A percentile compares a stretch with the other conserved stretches of the same genome.
Conservation (phyloP, 768 basidiomycete genomes). For the Trichaptum fuscoviolaceum region DNA sequence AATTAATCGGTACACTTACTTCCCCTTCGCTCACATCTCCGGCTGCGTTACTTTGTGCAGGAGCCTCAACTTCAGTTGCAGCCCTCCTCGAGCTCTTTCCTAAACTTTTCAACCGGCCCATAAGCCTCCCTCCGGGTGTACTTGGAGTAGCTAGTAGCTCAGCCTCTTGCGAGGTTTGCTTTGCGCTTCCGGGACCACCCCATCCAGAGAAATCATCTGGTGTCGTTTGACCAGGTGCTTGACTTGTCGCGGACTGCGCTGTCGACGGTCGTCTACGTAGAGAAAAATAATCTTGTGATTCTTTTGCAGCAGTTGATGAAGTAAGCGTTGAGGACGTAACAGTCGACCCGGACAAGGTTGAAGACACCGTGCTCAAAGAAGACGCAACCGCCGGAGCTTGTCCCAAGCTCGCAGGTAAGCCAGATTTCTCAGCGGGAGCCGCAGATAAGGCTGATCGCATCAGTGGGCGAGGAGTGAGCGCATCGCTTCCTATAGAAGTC, state of each 20-base stretch:
- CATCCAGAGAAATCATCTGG: constrained; percentile 46
- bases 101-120: constrained; percentile 75
- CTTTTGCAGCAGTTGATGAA: background rate
- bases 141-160: constrained; percentile 39
- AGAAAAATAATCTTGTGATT: constrained; percentile 47
- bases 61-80: constrained; percentile 22
- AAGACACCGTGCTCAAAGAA: constrained; percentile 12
- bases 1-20: constrained; percentile 1
- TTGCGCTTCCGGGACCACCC: constrained; percentile 32
- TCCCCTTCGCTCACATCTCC: constrained; percentile 23
- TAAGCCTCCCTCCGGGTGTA: constrained; percentile 57
- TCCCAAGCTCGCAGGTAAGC: constrained; percentile 5
- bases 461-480: constrained; percentile 7
- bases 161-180: constrained; percentile 23
- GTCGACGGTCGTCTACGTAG: constrained; percentile 41
- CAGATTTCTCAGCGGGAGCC: background rate
- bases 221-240: constrained; percentile 28
- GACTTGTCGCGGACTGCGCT: constrained; percentile 20
- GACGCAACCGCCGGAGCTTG: constrained; percentile 10
- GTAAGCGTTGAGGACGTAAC: background rate
- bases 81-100: constrained; percentile 50
- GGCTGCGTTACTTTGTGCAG: constrained; percentile 22
- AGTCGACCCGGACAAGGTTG: background rate
- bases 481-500: constrained; percentile 8
- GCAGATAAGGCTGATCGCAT: background rate